phyloP scores from a whole-genome alignment of 768 basidiomycete species.

The Scleroderma bovista region DNA sequence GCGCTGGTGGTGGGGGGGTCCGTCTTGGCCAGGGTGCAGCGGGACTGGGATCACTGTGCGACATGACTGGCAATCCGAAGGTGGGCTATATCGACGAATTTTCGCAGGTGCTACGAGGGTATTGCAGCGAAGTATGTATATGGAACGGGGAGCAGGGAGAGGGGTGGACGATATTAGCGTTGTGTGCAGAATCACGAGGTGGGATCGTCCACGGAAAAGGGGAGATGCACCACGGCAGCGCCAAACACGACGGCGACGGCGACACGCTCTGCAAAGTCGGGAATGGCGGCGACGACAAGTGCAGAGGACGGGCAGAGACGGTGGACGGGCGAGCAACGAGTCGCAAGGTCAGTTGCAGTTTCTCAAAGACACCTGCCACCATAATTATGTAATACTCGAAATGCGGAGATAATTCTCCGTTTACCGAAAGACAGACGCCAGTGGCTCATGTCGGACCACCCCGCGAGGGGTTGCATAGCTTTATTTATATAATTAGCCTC shows the following conservation, averaged over 20 bases:
- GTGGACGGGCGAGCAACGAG: constrained; percentile 26
- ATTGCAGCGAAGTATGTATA: constrained; percentile 18
- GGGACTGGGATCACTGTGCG: constrained; percentile 27
- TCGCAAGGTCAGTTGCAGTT: constrained; percentile 22
- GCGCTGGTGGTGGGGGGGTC: constrained; percentile 30
- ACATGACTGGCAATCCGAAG: constrained; percentile 31
- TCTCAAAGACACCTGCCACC: constrained; percentile 29
- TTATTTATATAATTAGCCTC: too few relatives aligned
- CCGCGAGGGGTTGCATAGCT: too few relatives aligned
- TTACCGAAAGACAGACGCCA: too few relatives aligned
- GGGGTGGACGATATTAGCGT: constrained; percentile 24
- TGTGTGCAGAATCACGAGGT: constrained; percentile 8
- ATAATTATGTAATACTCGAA: constrained; percentile 15
- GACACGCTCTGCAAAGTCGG: constrained; percentile 9
- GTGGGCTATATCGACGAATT: constrained; percentile 17
- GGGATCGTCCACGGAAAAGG: constrained; percentile 23
- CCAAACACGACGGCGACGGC: constrained; percentile 20
- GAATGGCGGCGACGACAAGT: constrained; percentile 17
- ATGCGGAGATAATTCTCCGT: background rate
- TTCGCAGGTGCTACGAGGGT: constrained; percentile 13
- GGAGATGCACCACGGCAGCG: constrained; percentile 12
- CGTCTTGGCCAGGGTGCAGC: constrained; percentile 40
- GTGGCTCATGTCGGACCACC: too few relatives aligned
- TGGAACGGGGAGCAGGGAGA: constrained; percentile 16
- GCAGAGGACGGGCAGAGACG: constrained; percentile 23